A percentile compares a stretch with the other conserved stretches of the same genome.
These are phyloP conservation scores for Penicillium daleae DNA, from an alignment of 495 filamentous ascomycete species.

Conservation along the genomic window DNA sequence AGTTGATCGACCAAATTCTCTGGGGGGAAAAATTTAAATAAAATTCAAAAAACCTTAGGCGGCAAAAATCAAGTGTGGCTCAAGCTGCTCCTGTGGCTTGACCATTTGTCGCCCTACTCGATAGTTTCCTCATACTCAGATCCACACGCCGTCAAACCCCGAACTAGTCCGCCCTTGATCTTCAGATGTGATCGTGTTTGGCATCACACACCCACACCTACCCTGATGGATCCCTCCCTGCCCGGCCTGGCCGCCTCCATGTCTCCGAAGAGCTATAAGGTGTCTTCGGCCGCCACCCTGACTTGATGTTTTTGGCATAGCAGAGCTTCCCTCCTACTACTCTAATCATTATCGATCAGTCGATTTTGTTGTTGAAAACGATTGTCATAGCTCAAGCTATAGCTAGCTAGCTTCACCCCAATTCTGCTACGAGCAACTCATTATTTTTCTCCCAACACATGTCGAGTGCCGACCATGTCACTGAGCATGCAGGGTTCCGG, in stretches of 20 bases:
- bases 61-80: slow-evolving; percentile 22
- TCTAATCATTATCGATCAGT: background rate
- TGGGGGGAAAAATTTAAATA: background rate
- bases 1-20: background rate
- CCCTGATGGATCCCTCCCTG: slow-evolving; percentile 18
- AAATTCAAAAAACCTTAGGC: background rate
- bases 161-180: slow-evolving; percentile 41
- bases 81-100: slow-evolving; percentile 27
- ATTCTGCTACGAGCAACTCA: background rate
- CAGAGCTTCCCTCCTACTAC: background rate
- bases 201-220: slow-evolving; percentile 23
- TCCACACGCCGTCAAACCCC: slow-evolving; percentile 28
- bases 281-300: background rate
- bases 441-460: slow-evolving; percentile 18
- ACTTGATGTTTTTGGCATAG: background rate
- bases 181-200: slow-evolving; percentile 32
- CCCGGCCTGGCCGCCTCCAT: slow-evolving; percentile 29
- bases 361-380: background rate
- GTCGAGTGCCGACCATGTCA: slow-evolving; percentile 39
- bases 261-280: slow-evolving; percentile 27
- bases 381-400: background rate
- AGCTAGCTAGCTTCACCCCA: background rate
- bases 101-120: slow-evolving; percentile 25
- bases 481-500: slow-evolving; percentile 42
- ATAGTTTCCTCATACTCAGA: slow-evolving; percentile 25